phyloP scores from a whole-genome alignment of 2,329 filamentous ascomycete species.

The Epichloe gansuensis region DNA sequence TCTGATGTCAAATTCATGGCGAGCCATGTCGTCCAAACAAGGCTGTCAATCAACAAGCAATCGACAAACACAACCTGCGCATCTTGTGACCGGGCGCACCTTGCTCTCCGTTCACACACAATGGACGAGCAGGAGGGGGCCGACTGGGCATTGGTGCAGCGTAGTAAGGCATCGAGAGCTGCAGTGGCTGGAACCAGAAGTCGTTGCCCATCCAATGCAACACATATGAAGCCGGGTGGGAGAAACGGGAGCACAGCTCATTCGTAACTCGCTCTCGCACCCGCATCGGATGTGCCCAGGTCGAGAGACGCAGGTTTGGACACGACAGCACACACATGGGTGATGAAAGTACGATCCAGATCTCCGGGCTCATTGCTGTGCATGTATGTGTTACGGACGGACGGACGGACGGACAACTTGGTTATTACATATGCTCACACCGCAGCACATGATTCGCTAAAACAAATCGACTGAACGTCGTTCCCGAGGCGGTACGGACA shows the following conservation, averaged over 20 bases:
- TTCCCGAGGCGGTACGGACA: neutral
- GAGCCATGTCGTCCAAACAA: neutral
- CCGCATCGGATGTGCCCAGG: neutral
- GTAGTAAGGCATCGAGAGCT: conserved; percentile 5
- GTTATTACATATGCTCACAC: neutral
- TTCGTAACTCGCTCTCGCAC: neutral
- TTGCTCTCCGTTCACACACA: neutral
- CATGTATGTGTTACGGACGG: neutral
- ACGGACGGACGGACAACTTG: neutral
- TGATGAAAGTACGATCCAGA: conserved; percentile 5
- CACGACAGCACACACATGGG: neutral
- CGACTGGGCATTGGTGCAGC: conserved; percentile 6
- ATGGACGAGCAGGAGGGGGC: conserved; percentile 1
- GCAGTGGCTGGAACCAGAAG: conserved; percentile 9
- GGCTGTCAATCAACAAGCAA: neutral
- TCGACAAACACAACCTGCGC: neutral
- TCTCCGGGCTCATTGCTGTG: conserved; percentile 1
- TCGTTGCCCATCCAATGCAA: too few species aligned
- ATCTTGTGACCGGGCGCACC: neutral
- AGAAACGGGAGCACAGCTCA: neutral
- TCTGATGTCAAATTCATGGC: too few species aligned
- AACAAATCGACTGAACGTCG: neutral
- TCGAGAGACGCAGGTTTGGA: neutral
- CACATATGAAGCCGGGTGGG: conserved; percentile 3
- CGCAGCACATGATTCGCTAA: neutral